These are phyloP conservation scores for Colletotrichum orbiculare DNA, from an alignment of 2,329 filamentous ascomycete species.

Conservation along the genomic window DNA sequence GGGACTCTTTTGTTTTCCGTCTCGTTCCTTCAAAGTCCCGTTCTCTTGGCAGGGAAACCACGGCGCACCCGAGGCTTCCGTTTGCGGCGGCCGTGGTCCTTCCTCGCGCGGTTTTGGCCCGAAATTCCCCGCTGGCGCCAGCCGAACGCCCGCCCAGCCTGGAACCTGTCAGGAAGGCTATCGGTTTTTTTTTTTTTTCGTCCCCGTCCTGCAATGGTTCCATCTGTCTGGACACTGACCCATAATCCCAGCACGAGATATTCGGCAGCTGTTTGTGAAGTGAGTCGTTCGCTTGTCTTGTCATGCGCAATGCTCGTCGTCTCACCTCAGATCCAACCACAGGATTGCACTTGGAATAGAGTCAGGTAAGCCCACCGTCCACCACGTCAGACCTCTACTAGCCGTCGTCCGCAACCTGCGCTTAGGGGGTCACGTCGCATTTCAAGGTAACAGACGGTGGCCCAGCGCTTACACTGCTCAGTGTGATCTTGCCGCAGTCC, in stretches of 20 bases:
- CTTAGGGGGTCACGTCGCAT: no score
- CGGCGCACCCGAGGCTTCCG: slow-evolving; percentile 27
- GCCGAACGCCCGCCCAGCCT: neutral
- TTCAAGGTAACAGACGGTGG: no score
- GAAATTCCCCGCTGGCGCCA: slow-evolving; percentile 13
- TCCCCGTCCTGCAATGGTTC: no score
- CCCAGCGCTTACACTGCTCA: no score
- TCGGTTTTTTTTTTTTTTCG: no score
- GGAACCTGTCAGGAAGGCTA: no score
- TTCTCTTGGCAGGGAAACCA: neutral
- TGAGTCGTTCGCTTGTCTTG: neutral
- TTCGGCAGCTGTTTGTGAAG: no score
- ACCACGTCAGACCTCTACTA: neutral
- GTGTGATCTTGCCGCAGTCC: no score
- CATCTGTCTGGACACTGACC: no score
- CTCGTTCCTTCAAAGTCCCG: slow-evolving; percentile 4
- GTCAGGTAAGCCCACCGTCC: no score
- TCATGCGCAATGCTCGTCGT: neutral
- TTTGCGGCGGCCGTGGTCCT: slow-evolving; percentile 8
- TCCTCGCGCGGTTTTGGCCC: slow-evolving; percentile 7
- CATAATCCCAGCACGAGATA: no score
- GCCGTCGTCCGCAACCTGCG: neutral
- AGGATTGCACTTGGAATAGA: neutral
- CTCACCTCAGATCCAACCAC: neutral
- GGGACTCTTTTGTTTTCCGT: neutral